A percentile compares a stretch with the other conserved stretches of the same genome.
Conservation (phyloP, 73 alveolate species). For the Durusdinium trenchii region DNA sequence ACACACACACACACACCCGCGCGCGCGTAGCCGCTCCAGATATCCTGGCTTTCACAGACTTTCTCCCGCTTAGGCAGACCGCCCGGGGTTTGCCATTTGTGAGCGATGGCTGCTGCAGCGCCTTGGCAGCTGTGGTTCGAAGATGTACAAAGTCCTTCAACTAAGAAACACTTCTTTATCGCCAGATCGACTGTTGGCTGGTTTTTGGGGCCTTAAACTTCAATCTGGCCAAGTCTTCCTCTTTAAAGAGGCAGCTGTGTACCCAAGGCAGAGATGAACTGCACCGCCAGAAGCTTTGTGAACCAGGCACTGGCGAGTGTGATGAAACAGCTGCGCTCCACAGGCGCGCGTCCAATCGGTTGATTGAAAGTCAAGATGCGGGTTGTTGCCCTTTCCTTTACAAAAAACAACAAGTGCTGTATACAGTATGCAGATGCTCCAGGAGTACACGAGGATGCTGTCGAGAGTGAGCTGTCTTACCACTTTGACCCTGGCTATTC, state of each 20-base stretch:
- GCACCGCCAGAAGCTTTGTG: slow-evolving; percentile 51
- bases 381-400: background rate
- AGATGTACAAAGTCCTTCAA: background rate
- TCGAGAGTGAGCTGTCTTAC: slow-evolving; percentile 22
- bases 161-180: background rate
- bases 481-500: slow-evolving; percentile 71
- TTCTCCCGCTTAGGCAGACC: too few relatives aligned
- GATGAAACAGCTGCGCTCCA: background rate
- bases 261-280: background rate
- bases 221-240: background rate
- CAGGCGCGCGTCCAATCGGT: background rate
- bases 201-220: background rate
- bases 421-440: background rate
- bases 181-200: background rate
- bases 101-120: too few relatives aligned
- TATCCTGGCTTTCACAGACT: too few relatives aligned
- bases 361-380: background rate
- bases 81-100: too few relatives aligned
- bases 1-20: too few relatives aligned
- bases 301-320: slow-evolving; percentile 11
- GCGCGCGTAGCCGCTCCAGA: too few relatives aligned
- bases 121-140: background rate
- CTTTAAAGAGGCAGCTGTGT: background rate
- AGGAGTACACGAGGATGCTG: background rate
- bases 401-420: too few relatives aligned